phyloP scores from a whole-genome alignment of 306 rosid genomes.

The Arachis stenosperma region DNA sequence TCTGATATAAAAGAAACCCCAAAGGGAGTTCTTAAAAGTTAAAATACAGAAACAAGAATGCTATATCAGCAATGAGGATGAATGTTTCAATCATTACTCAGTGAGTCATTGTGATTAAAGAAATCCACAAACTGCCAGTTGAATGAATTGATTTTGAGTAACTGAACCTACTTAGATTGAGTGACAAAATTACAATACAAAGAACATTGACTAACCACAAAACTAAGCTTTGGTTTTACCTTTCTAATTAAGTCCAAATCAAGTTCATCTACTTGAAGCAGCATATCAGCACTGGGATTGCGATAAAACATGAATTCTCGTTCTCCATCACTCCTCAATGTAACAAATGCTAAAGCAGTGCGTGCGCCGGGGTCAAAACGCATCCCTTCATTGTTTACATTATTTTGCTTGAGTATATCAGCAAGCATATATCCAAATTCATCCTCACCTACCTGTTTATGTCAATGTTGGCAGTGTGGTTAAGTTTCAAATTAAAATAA shows the following conservation, averaged over 20 bases:
- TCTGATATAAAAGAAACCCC: conserved; percentile 21
- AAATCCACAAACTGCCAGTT: conserved; percentile 20
- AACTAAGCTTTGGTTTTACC: conserved; percentile 50
- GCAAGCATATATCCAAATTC: conserved; percentile 99
- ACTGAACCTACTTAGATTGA: conserved; percentile 19
- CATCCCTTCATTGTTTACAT: conserved; percentile 82
- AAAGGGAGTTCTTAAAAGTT: conserved; percentile 18
- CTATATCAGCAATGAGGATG: conserved; percentile 10
- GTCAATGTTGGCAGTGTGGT: conserved; percentile 24
- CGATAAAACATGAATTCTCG: conserved; percentile 99
- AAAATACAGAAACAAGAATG: conserved; percentile 17
- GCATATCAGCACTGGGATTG: conserved; percentile 98
- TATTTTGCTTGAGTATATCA: conserved; percentile 82
- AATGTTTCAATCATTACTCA: conserved; percentile 18
- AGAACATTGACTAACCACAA: conserved; percentile 14
- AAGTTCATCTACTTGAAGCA: conserved; percentile 82
- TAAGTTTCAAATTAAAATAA: conserved; percentile 20
- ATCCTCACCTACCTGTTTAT: conserved; percentile 88
- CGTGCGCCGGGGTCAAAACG: conserved; percentile 94
- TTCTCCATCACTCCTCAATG: conserved; percentile 83
- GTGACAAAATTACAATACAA: conserved; percentile 19
- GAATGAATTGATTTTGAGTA: not conserved
- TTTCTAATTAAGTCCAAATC: conserved; percentile 74
- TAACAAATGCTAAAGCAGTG: conserved; percentile 97
- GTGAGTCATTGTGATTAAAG: not conserved